Evolutionary conservation across 2,329 filamentous ascomycete genomes (phyloP).

Genomic region (Ascochyta koolunga): DNA sequence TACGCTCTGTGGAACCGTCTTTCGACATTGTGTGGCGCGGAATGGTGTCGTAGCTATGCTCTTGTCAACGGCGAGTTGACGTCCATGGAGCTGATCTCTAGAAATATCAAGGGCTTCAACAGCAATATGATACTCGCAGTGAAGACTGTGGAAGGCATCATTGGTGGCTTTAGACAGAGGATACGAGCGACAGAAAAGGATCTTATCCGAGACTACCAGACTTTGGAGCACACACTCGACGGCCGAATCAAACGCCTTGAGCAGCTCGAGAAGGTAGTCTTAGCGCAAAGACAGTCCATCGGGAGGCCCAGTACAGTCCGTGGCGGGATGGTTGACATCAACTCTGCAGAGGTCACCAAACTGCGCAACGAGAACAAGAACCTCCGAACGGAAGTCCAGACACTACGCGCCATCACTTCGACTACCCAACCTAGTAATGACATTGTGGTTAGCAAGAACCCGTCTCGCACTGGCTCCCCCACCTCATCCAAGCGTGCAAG

Average conservation of each 20-base stretch:
- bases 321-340: conserved; percentile 48
- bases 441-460: conserved; percentile 31
- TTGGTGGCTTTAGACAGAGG: conserved; percentile 77
- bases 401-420: conserved; percentile 60
- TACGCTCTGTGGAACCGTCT: conserved; percentile 90
- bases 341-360: conserved; percentile 61
- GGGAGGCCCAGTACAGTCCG: conserved; percentile 48
- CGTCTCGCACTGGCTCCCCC: conserved; percentile 36
- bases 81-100: conserved; percentile 82
- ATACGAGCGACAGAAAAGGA: conserved; percentile 88
- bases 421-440: conserved; percentile 33
- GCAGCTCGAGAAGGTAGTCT: conserved; percentile 77
- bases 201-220: conserved; percentile 88
- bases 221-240: conserved; percentile 80
- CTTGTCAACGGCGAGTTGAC: conserved; percentile 88
- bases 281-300: conserved; percentile 48
- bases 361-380: conserved; percentile 66
- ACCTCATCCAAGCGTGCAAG: conserved; percentile 50
- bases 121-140: conserved; percentile 87
- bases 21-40: conserved; percentile 81
- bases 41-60: conserved; percentile 90
- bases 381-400: conserved; percentile 67
- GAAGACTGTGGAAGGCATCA: conserved; percentile 82
- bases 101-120: conserved; percentile 84
- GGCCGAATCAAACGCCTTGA: conserved; percentile 84